A percentile compares a stretch with the other conserved stretches of the same genome.
Conservation (phyloP, 2,329 filamentous ascomycete species). For the Trichoderma polysporum region DNA sequence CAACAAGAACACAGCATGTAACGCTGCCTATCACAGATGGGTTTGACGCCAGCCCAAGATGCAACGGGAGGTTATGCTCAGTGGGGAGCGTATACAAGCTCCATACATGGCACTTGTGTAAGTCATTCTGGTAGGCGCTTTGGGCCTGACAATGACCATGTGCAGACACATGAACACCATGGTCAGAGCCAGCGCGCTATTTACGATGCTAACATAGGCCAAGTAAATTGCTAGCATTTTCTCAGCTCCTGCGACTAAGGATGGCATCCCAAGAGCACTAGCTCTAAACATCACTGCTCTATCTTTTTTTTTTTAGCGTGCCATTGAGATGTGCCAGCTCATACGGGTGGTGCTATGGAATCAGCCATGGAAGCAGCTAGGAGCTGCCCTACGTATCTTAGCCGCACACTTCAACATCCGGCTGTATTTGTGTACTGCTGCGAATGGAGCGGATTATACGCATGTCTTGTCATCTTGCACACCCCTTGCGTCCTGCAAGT, state of each 20-base stretch:
- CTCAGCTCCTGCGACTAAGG: not conserved
- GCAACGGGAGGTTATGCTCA: not conserved
- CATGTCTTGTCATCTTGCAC: not conserved
- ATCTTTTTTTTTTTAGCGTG: not conserved
- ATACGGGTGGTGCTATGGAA: not conserved
- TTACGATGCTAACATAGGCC: not conserved
- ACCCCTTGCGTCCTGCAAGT: not conserved
- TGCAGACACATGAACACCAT: not conserved
- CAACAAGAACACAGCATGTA: not conserved
- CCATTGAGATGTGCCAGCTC: not conserved
- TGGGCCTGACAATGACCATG: not conserved
- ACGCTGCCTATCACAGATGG: slow-evolving; percentile 1
- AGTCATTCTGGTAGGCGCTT: not conserved
- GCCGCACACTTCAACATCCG: not conserved
- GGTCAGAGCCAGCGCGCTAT: not conserved
- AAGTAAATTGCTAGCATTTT: not conserved
- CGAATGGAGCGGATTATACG: not conserved
- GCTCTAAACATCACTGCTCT: not conserved
- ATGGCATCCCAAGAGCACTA: not conserved
- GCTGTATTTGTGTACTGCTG: not conserved
- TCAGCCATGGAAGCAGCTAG: not conserved
- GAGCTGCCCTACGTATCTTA: not conserved
- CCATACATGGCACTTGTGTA: not conserved
- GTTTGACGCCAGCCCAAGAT: not conserved
- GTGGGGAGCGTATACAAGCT: not conserved